Base-by-base conservation (phyloP, 176 grass and related monocot genomes). In the Neostapfia colusana region DNA sequence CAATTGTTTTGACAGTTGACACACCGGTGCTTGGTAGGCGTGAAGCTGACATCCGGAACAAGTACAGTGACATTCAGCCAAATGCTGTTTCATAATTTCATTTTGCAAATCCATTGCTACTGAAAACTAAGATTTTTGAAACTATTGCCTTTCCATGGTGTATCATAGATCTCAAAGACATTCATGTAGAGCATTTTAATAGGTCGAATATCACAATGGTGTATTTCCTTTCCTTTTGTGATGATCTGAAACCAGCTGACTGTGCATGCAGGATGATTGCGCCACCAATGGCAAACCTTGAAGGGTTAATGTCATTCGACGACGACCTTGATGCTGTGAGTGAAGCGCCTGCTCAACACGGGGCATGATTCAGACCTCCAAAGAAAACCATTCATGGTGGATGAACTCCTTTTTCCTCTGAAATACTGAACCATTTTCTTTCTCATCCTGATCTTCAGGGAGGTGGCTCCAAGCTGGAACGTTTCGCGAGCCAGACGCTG, bases 1-100 rank as follows among this genome's bases (percentile, higher is more conserved):
- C 91, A 42, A 89, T 98, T 80, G 82, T 98, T 78, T 58, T 98
- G 73, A 98, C 95, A 72, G 91, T 94, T 54, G 89, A 98, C 87
- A 94, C 89, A 12, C 91, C 91, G 40, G 65, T 84, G 79, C 73
- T 94, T 1, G 89, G 95, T 42, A 85, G 95, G 55, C 82, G 95
- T 15, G 95, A 98, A 78, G 89, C 85, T 50, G 95, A 94, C 48
- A 92, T 90, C 18, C 89, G 84, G 72, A 98, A 98, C 77, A 98
- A 92, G 95, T 98, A 24, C 20, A 17, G 6, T 7, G 8, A 65
- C 16, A 16, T 70, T 46, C 6, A 31, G 5, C 8, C 9, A 63
- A 55, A 18, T n/a, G 36, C 20, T 43, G 16, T 21, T 67, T 14
- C 31, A 81, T 10, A 28, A 11, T 45, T 60, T 73, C 40, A 4